phyloP scores from a whole-genome alignment of 805 yeast genomes.

The Scheffersomyces lignosus region DNA sequence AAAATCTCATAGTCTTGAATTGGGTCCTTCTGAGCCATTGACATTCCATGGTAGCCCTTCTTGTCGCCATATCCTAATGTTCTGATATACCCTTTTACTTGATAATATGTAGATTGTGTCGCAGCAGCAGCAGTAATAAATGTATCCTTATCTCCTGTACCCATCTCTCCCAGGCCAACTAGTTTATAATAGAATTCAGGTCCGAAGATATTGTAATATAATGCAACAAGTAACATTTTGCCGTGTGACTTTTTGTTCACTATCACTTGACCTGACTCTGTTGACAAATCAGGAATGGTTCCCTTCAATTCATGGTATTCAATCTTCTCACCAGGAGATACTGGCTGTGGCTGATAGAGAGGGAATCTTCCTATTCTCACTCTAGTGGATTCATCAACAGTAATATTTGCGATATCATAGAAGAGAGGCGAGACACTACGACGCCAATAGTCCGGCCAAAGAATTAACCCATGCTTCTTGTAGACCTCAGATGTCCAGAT shows the following conservation, averaged over 20 bases:
- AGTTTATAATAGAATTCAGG: slow-evolving; percentile 11
- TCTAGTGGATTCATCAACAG: slow-evolving; percentile 11
- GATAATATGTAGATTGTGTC: slow-evolving; percentile 12
- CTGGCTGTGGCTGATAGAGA: not conserved
- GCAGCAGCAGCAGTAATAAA: slow-evolving; percentile 29
- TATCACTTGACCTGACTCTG: slow-evolving; percentile 41
- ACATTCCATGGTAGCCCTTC: slow-evolving; percentile 17
- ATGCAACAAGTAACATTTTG: slow-evolving; percentile 30
- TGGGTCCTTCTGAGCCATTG: slow-evolving; percentile 34
- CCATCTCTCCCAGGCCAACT: slow-evolving; percentile 11
- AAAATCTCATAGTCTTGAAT: slow-evolving; percentile 19
- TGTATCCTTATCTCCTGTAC: slow-evolving; percentile 41
- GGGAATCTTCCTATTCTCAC: slow-evolving; percentile 6
- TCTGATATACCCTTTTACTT: slow-evolving; percentile 14
- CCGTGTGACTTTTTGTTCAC: slow-evolving; percentile 34
- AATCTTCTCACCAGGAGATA: slow-evolving; percentile 8
- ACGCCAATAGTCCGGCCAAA: slow-evolving; percentile 27
- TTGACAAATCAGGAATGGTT: slow-evolving; percentile 22
- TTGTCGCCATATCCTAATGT: slow-evolving; percentile 26
- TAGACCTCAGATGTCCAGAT: slow-evolving; percentile 21
- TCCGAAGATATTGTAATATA: slow-evolving; percentile 37
- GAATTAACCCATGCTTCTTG: slow-evolving; percentile 12
- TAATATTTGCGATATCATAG: slow-evolving; percentile 17
- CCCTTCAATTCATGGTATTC: slow-evolving; percentile 10
- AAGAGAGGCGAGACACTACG: slow-evolving; percentile 20